A percentile compares a stretch with the other conserved stretches of the same genome.
Evolutionary conservation across 139 green algal genomes (phyloP).

Genomic region (Chlamydomonas schloesseri): DNA sequence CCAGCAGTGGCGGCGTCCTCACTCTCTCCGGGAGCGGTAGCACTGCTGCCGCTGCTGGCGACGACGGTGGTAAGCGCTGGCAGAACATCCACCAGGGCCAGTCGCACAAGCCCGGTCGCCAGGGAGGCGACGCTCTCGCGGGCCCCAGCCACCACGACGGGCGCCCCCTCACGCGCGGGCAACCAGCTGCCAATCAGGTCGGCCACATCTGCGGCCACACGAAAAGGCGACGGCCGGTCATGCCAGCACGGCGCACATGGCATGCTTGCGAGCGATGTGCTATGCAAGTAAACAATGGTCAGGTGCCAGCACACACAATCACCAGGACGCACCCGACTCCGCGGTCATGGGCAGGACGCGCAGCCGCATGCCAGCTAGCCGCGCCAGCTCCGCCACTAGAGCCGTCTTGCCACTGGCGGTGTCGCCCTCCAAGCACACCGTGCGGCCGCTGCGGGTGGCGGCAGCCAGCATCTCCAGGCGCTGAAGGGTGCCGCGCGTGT

Average conservation of each 20-base stretch:
- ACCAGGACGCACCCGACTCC: conserved; percentile 46
- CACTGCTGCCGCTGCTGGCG: no score
- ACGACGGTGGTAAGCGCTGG: no score
- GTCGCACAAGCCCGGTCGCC: background rate
- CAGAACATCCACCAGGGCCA: background rate
- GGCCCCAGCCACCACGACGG: background rate
- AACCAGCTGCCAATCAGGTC: conserved; percentile 22
- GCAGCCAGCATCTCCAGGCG: conserved; percentile 49
- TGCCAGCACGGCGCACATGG: no score
- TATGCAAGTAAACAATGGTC: no score
- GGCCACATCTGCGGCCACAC: background rate
- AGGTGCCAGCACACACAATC: no score
- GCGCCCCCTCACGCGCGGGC: background rate
- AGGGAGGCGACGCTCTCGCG: background rate
- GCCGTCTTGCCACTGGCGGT: conserved; percentile 31
- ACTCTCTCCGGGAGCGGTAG: no score
- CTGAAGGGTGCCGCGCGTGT: conserved; percentile 33
- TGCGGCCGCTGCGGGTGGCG: conserved; percentile 42
- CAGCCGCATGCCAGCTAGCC: conserved; percentile 39
- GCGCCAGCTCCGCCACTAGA: conserved; percentile 51
- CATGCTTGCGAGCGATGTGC: no score
- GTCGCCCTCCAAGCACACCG: conserved; percentile 50
- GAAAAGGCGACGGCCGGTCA: no score
- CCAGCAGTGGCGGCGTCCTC: no score
- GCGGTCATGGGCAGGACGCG: conserved; percentile 11